Evolutionary conservation across 2,329 filamentous ascomycete species (phyloP).

Genomic region (Nannizziopsis arthrosporioides): DNA sequence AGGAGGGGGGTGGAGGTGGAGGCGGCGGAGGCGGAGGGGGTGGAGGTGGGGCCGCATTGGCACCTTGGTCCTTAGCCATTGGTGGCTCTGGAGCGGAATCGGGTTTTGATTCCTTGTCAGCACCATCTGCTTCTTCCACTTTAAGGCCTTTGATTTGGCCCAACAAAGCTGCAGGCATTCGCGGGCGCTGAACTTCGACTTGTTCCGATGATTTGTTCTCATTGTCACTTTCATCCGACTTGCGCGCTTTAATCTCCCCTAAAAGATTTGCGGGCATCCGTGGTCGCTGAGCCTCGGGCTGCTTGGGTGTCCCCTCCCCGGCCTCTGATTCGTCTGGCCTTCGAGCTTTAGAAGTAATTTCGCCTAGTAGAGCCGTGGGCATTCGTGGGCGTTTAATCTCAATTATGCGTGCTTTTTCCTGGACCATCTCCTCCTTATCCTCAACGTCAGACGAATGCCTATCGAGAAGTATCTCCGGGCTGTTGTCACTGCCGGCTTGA

Average conservation of each 20-base stretch:
- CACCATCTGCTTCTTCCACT: slow-evolving; percentile 2
- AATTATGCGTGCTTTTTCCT: slow-evolving; percentile 68
- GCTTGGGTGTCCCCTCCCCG: slow-evolving; percentile 36
- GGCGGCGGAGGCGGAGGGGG: slow-evolving; percentile 40
- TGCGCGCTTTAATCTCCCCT: no score
- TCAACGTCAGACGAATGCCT: slow-evolving; percentile 39
- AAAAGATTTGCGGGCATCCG: no score
- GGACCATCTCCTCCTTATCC: slow-evolving; percentile 50
- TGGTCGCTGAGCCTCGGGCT: neutral
- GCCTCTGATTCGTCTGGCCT: slow-evolving; percentile 62
- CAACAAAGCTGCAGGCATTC: no score
- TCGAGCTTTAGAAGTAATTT: slow-evolving; percentile 67
- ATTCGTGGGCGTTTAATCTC: slow-evolving; percentile 60
- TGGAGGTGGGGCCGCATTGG: slow-evolving; percentile 33
- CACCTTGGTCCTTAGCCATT: slow-evolving; percentile 13
- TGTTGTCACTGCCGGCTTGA: slow-evolving; percentile 30
- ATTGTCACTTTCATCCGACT: no score
- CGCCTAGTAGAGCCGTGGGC: slow-evolving; percentile 53
- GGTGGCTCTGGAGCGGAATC: slow-evolving; percentile 3
- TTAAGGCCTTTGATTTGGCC: neutral
- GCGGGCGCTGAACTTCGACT: neutral
- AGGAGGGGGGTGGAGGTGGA: slow-evolving; percentile 34
- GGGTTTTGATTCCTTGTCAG: neutral
- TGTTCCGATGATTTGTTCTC: no score
- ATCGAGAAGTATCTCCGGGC: slow-evolving; percentile 26